phyloP scores from a whole-genome alignment of 192 early-diverging fungal species.

The Linderina pennispora region DNA sequence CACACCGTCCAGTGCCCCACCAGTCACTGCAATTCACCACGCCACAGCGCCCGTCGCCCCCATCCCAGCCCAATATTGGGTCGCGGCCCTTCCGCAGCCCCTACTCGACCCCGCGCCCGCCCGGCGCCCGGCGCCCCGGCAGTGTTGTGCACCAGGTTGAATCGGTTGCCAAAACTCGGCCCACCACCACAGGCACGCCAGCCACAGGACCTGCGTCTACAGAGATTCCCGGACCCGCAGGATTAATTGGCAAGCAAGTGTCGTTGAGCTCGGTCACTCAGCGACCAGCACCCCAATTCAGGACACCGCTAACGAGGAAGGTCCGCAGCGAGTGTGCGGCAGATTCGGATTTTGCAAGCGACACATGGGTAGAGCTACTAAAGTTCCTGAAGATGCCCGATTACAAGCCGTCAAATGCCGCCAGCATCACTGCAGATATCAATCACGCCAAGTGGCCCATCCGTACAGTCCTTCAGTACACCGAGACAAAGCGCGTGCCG shows the following conservation, averaged over 20 bases:
- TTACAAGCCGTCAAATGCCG: conserved; percentile 22
- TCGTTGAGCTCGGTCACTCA: conserved; percentile 7
- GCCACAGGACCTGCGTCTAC: no score
- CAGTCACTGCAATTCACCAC: no score
- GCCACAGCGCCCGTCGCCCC: no score
- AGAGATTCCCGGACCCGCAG: conserved; percentile 31
- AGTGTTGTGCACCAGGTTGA: no score
- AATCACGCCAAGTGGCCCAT: conserved; percentile 21
- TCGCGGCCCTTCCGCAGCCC: no score
- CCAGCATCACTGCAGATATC: not conserved
- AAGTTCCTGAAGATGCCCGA: conserved; percentile 21
- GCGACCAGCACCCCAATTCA: conserved; percentile 18
- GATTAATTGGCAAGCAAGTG: conserved; percentile 4
- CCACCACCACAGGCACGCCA: no score
- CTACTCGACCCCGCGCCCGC: no score
- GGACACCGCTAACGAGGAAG: conserved; percentile 14
- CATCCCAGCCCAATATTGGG: no score
- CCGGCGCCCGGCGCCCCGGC: no score
- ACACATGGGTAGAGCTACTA: conserved; percentile 40
- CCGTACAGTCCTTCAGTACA: conserved; percentile 11
- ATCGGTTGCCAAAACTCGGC: no score
- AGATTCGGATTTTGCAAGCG: conserved; percentile 34
- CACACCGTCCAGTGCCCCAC: no score
- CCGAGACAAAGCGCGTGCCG: conserved; percentile 15
- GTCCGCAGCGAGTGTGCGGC: conserved; percentile 5